Percentiles rank a stretch among this genome's conserved stretches.
Evolutionary conservation across 225 moss, liverwort and hornwort species (phyloP).

Genomic region (Rhytidiadelphus loreus): DNA sequence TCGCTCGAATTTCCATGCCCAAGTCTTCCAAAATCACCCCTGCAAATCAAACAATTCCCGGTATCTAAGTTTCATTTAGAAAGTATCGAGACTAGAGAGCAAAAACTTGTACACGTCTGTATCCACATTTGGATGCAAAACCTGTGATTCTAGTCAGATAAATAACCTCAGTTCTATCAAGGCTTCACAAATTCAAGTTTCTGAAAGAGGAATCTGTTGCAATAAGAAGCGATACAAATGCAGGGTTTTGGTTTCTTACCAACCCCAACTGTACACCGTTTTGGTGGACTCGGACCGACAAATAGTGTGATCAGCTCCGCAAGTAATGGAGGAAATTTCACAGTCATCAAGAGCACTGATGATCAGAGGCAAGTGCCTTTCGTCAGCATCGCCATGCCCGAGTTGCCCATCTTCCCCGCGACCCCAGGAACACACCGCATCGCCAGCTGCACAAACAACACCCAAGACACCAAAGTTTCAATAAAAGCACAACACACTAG

Average conservation of each 20-base stretch:
- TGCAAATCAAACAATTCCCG: background rate
- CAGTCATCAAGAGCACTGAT: constrained; percentile 30
- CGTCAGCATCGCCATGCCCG: constrained; percentile 52
- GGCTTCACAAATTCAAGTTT: background rate
- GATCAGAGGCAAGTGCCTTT: constrained; percentile 30
- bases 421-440: constrained; percentile 49
- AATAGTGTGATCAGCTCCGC: constrained; percentile 52
- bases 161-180: background rate
- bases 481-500: background rate
- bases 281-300: constrained; percentile 28
- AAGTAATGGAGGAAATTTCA: constrained; percentile 39
- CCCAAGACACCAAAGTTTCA: background rate
- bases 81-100: background rate
- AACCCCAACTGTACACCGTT: constrained; percentile 61
- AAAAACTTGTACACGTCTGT: background rate
- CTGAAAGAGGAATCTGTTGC: background rate
- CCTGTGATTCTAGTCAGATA: background rate
- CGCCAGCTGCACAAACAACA: constrained; percentile 30
- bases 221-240: background rate
- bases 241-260: constrained; percentile 13
- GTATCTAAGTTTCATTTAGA: background rate
- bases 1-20: constrained; percentile 60
- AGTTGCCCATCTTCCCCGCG: constrained; percentile 66
- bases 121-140: background rate
- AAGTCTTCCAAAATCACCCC: constrained; percentile 63